phyloP scores from a whole-genome alignment of 1,139 yeast species.

The Suzukiozyma palmioleophila region DNA sequence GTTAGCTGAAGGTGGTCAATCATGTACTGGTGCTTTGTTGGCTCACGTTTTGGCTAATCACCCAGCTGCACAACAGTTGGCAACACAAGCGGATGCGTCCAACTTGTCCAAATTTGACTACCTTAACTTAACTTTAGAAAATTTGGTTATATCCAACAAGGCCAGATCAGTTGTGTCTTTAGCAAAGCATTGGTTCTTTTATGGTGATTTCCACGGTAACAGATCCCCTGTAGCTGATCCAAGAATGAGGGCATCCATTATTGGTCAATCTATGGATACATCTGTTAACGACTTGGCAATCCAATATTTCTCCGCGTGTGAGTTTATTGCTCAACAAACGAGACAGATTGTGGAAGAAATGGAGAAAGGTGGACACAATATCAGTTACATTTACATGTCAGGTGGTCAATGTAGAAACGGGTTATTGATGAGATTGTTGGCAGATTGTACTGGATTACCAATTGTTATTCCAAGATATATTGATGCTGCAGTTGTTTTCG shows the following conservation, averaged over 20 bases:
- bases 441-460: constrained; percentile 92
- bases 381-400: constrained; percentile 77
- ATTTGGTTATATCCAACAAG: constrained; percentile 49
- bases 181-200: constrained; percentile 82
- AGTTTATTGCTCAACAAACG: constrained; percentile 95
- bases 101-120: constrained; percentile 77
- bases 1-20: constrained; percentile 99
- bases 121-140: constrained; percentile 69
- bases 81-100: constrained; percentile 57
- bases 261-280: constrained; percentile 89
- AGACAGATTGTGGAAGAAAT: constrained; percentile 88
- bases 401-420: constrained; percentile 97
- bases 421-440: constrained; percentile 79
- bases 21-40: constrained; percentile 90
- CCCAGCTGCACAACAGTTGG: constrained; percentile 76
- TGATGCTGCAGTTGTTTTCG: constrained; percentile 95
- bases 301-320: constrained; percentile 89
- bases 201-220: constrained; percentile 96
- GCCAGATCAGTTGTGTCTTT: constrained; percentile 73
- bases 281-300: constrained; percentile 81
- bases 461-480: constrained; percentile 89
- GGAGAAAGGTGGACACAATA: constrained; percentile 73
- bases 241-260: constrained; percentile 85
- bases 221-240: constrained; percentile 96
- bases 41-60: constrained; percentile 89